Evolutionary conservation across 495 filamentous ascomycete genomes (phyloP).

Genomic region (Trichoderma virens): DNA sequence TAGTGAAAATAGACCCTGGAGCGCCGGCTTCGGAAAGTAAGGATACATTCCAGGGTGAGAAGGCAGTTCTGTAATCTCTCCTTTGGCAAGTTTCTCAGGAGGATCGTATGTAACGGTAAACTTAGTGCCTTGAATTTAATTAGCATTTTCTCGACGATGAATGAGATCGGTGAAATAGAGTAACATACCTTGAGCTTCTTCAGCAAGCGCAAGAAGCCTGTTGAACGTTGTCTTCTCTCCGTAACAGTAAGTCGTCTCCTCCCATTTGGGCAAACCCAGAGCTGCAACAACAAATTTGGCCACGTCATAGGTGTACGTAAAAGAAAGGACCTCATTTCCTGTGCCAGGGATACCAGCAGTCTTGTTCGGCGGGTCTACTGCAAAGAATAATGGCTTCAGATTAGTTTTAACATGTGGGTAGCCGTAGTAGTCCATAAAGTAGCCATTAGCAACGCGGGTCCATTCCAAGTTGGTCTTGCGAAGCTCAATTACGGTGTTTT

Average conservation of each 20-base stretch:
- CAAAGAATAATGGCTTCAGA: conserved; percentile 34
- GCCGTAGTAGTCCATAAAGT: conserved; percentile 51
- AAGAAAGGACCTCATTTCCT: conserved; percentile 38
- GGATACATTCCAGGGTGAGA: conserved; percentile 24
- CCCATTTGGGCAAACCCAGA: conserved; percentile 41
- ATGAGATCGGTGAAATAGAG: conserved; percentile 13
- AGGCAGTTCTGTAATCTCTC: conserved; percentile 41
- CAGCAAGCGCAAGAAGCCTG: conserved; percentile 35
- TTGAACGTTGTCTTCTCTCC: conserved; percentile 45
- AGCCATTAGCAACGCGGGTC: conserved; percentile 42
- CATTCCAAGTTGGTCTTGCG: conserved; percentile 32
- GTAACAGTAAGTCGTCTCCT: conserved; percentile 31
- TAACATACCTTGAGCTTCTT: conserved; percentile 36
- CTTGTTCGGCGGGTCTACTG: conserved; percentile 32
- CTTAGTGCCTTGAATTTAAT: conserved; percentile 26
- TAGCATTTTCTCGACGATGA: neutral
- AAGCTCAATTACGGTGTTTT: conserved; percentile 17
- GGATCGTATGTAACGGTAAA: conserved; percentile 43
- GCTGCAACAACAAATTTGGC: conserved; percentile 40
- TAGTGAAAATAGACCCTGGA: conserved; percentile 23
- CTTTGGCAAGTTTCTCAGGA: conserved; percentile 36
- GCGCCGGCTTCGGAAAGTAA: conserved; percentile 26
- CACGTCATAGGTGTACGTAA: conserved; percentile 48
- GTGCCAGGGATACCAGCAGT: conserved; percentile 45
- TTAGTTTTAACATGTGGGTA: conserved; percentile 38